Conservation (phyloP, 73 alveolate genomes). For the Stentor roeselii region DNA sequence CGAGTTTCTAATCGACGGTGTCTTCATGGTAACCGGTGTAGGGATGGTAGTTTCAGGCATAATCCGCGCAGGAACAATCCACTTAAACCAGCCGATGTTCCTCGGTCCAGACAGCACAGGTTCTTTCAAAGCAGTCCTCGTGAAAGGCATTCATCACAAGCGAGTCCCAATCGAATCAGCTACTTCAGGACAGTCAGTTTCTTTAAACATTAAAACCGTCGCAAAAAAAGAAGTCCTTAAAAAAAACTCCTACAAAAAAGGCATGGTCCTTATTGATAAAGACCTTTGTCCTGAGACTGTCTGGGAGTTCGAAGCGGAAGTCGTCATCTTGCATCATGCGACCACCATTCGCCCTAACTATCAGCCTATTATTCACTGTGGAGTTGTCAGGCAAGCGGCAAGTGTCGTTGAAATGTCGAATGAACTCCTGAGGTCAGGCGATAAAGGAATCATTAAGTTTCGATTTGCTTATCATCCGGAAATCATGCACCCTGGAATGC, state of each 20-base stretch:
- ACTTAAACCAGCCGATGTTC: conserved; percentile 51
- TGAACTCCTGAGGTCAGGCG: conserved; percentile 86
- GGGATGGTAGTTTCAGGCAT: conserved; percentile 92
- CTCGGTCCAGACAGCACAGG: conserved; percentile 88
- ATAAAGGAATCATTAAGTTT: conserved; percentile 77
- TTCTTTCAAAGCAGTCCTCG: conserved; percentile 70
- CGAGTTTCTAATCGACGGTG: conserved; percentile 82
- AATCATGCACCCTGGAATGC: conserved; percentile 64
- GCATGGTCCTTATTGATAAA: conserved; percentile 82
- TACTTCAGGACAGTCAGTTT: conserved; percentile 76
- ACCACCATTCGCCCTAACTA: conserved; percentile 74
- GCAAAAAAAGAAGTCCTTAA: conserved; percentile 68
- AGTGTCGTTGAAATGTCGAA: conserved; percentile 72
- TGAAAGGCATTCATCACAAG: conserved; percentile 82
- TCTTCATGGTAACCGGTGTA: conserved; percentile 71
- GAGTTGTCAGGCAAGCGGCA: conserved; percentile 91
- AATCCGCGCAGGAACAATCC: conserved; percentile 74
- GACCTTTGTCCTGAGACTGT: conserved; percentile 63
- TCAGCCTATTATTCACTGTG: conserved; percentile 90
- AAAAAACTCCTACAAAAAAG: conserved; percentile 74
- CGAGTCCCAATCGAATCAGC: conserved; percentile 79
- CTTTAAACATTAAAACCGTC: conserved; percentile 74
- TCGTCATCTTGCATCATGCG: conserved; percentile 90
- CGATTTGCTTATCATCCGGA: conserved; percentile 80
- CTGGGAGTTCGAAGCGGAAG: conserved; percentile 84